A percentile compares a stretch with the other conserved stretches of the same genome.
These are phyloP conservation scores for Alternaria longipes DNA, from an alignment of 2,329 filamentous ascomycete species.

Conservation along the genomic window DNA sequence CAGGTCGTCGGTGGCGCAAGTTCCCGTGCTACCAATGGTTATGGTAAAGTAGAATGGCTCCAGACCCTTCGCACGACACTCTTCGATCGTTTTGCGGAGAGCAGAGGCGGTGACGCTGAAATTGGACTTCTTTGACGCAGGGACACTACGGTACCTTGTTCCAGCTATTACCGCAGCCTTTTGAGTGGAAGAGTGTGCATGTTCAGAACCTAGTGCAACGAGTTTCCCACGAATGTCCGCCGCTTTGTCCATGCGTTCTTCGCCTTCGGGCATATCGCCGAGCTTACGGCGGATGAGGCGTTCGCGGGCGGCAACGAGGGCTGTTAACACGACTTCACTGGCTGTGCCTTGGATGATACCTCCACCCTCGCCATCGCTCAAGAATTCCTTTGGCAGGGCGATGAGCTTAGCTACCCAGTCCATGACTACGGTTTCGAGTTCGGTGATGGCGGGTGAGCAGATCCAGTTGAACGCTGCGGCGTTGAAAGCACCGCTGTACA, in stretches of 20 bases:
- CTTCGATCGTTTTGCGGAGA: slow-evolving; percentile 69
- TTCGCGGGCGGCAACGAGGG: slow-evolving; percentile 87
- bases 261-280: slow-evolving; percentile 41
- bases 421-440: slow-evolving; percentile 90
- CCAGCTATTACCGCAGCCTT: slow-evolving; percentile 89
- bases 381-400: slow-evolving; percentile 75
- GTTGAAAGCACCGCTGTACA: slow-evolving; percentile 89
- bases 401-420: slow-evolving; percentile 88
- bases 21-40: slow-evolving; percentile 86
- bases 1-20: slow-evolving; percentile 88
- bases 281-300: slow-evolving; percentile 60
- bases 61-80: slow-evolving; percentile 73
- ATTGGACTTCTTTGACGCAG: slow-evolving; percentile 68
- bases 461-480: slow-evolving; percentile 98
- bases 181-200: slow-evolving; percentile 83
- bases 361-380: slow-evolving; percentile 78
- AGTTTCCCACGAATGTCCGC: slow-evolving; percentile 73
- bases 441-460: slow-evolving; percentile 89
- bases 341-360: slow-evolving; percentile 96
- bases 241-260: slow-evolving; percentile 64
- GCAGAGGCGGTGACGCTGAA: slow-evolving; percentile 75
- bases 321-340: slow-evolving; percentile 85
- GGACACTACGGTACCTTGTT: slow-evolving; percentile 78
- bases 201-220: slow-evolving; percentile 81
- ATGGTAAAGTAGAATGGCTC: slow-evolving; percentile 88